Base-by-base conservation (phyloP, 768 basidiomycete species). In the Panellus pusillus region DNA sequence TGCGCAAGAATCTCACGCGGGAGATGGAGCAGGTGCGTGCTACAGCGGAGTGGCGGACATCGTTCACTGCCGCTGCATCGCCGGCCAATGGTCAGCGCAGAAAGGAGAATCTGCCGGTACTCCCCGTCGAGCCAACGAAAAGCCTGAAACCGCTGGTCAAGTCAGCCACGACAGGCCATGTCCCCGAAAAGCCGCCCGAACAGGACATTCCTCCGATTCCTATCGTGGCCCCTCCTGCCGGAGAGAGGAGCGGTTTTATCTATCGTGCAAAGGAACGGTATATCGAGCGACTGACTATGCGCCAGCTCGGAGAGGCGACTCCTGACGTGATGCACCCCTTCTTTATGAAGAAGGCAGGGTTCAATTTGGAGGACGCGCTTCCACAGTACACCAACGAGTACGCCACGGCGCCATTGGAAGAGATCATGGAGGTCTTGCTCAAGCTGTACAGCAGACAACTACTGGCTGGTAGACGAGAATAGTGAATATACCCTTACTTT, bases 311-410 rank as follows among this genome's bases (percentile, higher is more conserved):
- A 29, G 89, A 93, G 66, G 90, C 89, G n/a, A 91, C 89, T 0
- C 89, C 91, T 1, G 89, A 91, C 62, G 87, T 91, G 18, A 89
- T 88, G 89, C 89, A 88, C 66, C 87, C 87, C 3, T 89, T 90
- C 70, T 91, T 91, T 71, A 87, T 87, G 82, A 87, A 91, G 63
- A 88, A 83, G 64, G 83, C 89, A 1, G 88, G 90, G 0, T 90
- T 93, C 72, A 91, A 83, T 65, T 69, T 93, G 45, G 87, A 91
- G 65, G 89, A 91, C 58, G 85, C 89, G 0, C 65, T 93, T n/a
- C 91, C 91, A 12, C 88, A 89, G 59, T 92, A 91, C 62, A 87
- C 93, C 35, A 81, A 93, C 53, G 91, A 94, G 68, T 93, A 89
- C 57, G 92, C 88, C 6, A 87, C 89, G n/a, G 72, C 77, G 51